Conservation (phyloP, 345 rosid species). For the Aegle marmelos region DNA sequence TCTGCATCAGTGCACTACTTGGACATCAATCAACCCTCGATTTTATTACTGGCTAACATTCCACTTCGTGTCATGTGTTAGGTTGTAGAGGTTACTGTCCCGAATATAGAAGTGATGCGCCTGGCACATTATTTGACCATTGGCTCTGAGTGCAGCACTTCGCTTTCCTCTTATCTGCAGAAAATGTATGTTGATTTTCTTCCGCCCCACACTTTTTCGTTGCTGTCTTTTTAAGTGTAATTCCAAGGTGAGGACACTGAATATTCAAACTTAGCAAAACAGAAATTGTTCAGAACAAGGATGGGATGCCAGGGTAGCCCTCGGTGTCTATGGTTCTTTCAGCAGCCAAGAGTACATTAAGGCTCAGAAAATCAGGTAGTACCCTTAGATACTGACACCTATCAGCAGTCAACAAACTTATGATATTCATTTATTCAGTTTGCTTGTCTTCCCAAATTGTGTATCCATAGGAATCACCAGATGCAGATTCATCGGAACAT, state of each 20-base stretch:
- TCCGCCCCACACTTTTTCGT: neutral
- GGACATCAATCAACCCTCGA: neutral
- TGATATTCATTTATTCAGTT: neutral
- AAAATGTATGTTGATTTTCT: conserved; percentile 40
- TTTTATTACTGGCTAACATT: conserved; percentile 6
- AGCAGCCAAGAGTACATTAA: conserved; percentile 53
- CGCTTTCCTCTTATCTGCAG: conserved; percentile 44
- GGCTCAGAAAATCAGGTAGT: conserved; percentile 60
- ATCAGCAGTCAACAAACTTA: too few relatives aligned
- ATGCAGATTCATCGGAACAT: conserved; percentile 46
- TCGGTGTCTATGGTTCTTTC: conserved; percentile 53
- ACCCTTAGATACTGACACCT: neutral
- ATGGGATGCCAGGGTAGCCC: conserved; percentile 69
- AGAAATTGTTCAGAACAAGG: conserved; percentile 52
- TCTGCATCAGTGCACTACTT: neutral
- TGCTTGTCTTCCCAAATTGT: neutral
- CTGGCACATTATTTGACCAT: conserved; percentile 72
- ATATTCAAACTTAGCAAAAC: conserved; percentile 7
- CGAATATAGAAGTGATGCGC: conserved; percentile 71
- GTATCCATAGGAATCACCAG: conserved; percentile 55
- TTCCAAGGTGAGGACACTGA: conserved; percentile 8
- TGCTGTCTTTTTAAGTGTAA: neutral
- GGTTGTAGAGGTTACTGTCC: conserved; percentile 66
- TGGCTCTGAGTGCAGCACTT: conserved; percentile 55
- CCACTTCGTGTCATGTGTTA: conserved; percentile 11